Percentiles rank a stretch among this genome's conserved stretches.
phyloP scores from a whole-genome alignment of 2,329 filamentous ascomycete genomes.

The Endoconidiophora polonica region DNA sequence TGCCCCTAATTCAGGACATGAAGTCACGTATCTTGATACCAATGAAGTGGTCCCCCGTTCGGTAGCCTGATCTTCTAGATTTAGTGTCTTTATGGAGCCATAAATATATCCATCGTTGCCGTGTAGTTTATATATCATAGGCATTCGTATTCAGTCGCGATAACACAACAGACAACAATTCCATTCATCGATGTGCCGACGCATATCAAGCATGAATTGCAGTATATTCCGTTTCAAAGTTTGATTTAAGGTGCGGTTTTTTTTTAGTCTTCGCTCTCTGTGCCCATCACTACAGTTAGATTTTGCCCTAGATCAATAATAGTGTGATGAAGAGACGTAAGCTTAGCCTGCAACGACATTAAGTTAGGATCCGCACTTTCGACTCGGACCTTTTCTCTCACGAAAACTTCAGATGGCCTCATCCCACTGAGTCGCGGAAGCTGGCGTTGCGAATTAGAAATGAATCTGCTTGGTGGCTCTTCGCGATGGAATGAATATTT shows the following conservation, averaged over 20 bases:
- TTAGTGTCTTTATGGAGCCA: neutral
- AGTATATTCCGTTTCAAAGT: neutral
- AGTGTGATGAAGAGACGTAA: conserved; percentile 60
- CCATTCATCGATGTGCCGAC: too few relatives aligned
- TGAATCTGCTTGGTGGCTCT: neutral
- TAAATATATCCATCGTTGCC: too few relatives aligned
- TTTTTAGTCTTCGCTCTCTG: conserved; percentile 22
- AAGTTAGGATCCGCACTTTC: conserved; percentile 80
- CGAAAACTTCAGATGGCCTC: conserved; percentile 47
- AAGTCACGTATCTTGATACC: conserved; percentile 84
- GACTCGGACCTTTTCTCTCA: conserved; percentile 76
- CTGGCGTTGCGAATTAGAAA: neutral
- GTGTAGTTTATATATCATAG: too few relatives aligned
- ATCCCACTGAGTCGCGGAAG: conserved; percentile 15
- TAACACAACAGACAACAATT: too few relatives aligned
- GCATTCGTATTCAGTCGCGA: too few relatives aligned
- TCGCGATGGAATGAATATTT: conserved; percentile 30
- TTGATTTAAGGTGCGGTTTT: neutral
- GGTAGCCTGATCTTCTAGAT: conserved; percentile 27
- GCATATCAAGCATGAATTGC: neutral
- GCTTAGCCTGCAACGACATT: conserved; percentile 67
- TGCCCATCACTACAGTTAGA: conserved; percentile 62
- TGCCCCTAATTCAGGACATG: conserved; percentile 92
- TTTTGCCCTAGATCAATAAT: conserved; percentile 54
- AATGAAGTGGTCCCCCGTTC: conserved; percentile 91